Evolutionary conservation across 192 early-diverging fungal genomes (phyloP), one percentile per base, ranked within the genome.

Genomic region (Allomyces javanicus): DNA sequence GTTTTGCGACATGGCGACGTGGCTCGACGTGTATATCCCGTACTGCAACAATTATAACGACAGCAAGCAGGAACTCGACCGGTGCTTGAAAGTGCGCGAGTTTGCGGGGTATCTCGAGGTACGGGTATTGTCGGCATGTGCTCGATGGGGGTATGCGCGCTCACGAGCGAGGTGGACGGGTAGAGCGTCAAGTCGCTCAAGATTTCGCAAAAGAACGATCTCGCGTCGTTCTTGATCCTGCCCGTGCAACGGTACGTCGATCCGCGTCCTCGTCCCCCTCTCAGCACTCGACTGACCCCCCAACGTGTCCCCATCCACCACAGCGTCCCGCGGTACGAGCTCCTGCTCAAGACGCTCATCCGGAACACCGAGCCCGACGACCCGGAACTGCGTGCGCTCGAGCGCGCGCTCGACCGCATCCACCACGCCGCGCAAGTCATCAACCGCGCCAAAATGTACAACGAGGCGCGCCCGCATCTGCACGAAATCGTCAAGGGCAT

Each of bases 381-480:
- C 44, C 65, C 65, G 11, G 65, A 65, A 14, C 44, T 44, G 12
- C 24, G 1, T 33, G 21, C 33, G 17, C 27, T 65, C 17, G 27
- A 44, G 12, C 65, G 26, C 65, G 65, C 65, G 19, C 44, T 44
- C 22, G 25, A 43, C 22, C 25, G 26, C 23, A 44, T 65, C 22
- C 65, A 26, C 12, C 33, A 65, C 19, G 65, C 65, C 23, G 65
- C 65, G 44, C n/a, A 65, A 45, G 21, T 43, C 10, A 19, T 65
- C 65, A 65, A 65, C 44, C 65, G 65, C 25, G 65, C 65, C 4
- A 65, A 65, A 45, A 65, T 26, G 65, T 65, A 65, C 65, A 65
- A 65, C 22, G 65, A 65, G 40, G 44, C 50, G 17, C 12, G 21
- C 1, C 50, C 50, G 50, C 21, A 58, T 12, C 10, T 58, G 2